Conservation (phyloP, 495 filamentous ascomycete species). For the Aspergillus cavernicola region DNA sequence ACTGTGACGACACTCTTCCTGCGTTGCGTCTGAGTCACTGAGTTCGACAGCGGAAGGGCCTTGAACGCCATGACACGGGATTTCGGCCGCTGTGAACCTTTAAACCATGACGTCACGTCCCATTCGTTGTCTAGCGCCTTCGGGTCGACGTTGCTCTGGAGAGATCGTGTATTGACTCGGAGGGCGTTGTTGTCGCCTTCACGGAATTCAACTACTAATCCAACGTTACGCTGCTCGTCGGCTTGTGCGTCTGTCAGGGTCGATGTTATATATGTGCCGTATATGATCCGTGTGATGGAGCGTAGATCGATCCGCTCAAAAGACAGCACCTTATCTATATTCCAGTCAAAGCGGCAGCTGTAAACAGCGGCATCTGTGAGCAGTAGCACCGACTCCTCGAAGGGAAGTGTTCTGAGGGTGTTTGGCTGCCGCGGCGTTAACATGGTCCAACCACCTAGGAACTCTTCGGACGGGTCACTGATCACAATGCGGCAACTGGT, state of each 20-base stretch:
- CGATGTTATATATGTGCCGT: conserved; percentile 86
- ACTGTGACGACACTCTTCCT: conserved; percentile 36
- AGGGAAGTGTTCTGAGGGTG: conserved; percentile 60
- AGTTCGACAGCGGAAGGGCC: conserved; percentile 34
- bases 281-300: conserved; percentile 63
- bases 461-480: conserved; percentile 74
- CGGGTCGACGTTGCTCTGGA: conserved; percentile 53
- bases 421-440: conserved; percentile 64
- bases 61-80: conserved; percentile 56
- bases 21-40: conserved; percentile 38
- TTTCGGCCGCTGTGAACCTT: conserved; percentile 29
- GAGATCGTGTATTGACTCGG: conserved; percentile 77
- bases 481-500: conserved; percentile 78
- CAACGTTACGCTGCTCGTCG: conserved; percentile 76
- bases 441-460: conserved; percentile 82
- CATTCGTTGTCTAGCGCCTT: conserved; percentile 32
- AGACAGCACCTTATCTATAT: conserved; percentile 81
- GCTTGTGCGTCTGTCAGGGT: conserved; percentile 69
- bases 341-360: conserved; percentile 86
- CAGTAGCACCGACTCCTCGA: conserved; percentile 82
- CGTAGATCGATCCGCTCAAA: conserved; percentile 83
- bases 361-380: conserved; percentile 84
- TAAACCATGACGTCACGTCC: conserved; percentile 42
- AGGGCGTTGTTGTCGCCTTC: conserved; percentile 61
- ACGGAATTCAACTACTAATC: conserved; percentile 72